phyloP scores from a whole-genome alignment of 805 yeast species.

The Lachancea dasiensis region DNA sequence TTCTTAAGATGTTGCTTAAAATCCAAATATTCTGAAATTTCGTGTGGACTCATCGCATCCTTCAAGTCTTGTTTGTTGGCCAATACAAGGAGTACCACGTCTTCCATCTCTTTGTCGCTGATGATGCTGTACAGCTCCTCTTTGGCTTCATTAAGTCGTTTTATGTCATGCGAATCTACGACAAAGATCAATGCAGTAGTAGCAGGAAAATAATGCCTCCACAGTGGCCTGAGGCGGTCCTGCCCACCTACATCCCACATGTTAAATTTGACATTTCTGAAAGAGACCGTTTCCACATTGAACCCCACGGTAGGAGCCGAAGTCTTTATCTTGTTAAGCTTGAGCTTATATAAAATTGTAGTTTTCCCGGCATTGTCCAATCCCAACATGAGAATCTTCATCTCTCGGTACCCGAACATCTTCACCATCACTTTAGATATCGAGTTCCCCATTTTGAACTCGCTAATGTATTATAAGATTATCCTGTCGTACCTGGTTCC shows the following conservation, averaged over 20 bases:
- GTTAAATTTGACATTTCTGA: constrained; percentile 74
- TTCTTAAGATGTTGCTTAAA: constrained; percentile 51
- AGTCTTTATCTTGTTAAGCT: constrained; percentile 65
- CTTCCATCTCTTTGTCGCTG: constrained; percentile 76
- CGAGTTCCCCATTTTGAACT: constrained; percentile 27
- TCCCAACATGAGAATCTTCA: constrained; percentile 82
- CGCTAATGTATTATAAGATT: background rate
- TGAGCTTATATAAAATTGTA: constrained; percentile 75
- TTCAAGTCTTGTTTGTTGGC: constrained; percentile 85
- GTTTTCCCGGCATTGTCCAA: constrained; percentile 93
- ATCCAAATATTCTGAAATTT: constrained; percentile 66
- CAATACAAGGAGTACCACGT: constrained; percentile 72
- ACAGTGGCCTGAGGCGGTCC: constrained; percentile 81
- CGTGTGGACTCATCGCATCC: constrained; percentile 69
- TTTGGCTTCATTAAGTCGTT: constrained; percentile 70
- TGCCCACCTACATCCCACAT: constrained; percentile 98
- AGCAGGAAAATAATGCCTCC: constrained; percentile 95
- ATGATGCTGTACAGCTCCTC: constrained; percentile 72
- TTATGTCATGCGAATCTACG: constrained; percentile 72
- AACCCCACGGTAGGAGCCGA: constrained; percentile 94
- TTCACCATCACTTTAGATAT: constrained; percentile 36
- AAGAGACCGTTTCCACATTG: constrained; percentile 82
- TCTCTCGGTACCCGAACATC: constrained; percentile 48
- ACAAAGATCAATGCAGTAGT: constrained; percentile 89
- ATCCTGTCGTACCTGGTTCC: no score